Percentiles rank a stretch among this genome's conserved stretches.
Evolutionary conservation across 305 asterid genomes (phyloP).

Genomic region (Andrographis paniculata): DNA sequence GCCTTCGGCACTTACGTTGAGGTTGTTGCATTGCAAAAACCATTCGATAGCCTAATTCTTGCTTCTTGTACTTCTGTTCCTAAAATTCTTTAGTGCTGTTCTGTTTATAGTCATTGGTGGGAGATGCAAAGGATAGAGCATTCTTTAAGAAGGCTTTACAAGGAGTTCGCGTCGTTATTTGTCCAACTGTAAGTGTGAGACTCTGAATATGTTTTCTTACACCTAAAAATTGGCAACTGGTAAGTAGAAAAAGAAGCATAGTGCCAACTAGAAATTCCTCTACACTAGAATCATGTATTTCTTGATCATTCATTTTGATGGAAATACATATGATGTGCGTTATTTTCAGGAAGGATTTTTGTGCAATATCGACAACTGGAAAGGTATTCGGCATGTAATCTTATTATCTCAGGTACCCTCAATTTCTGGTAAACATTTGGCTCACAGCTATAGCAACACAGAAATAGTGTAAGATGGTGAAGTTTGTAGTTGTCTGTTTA

Average conservation of each 20-base stretch:
- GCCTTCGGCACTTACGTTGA: constrained; percentile 96
- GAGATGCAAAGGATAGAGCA: constrained; percentile 47
- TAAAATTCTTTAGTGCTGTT: constrained; percentile 14
- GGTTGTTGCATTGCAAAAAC: constrained; percentile 36
- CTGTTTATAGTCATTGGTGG: constrained; percentile 52
- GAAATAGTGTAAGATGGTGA: constrained; percentile 37
- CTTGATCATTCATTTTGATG: background rate
- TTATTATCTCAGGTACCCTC: constrained; percentile 75
- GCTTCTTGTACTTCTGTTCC: constrained; percentile 5
- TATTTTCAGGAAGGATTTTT: constrained; percentile 62
- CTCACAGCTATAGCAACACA: constrained; percentile 15
- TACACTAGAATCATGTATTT: background rate
- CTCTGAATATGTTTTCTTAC: background rate
- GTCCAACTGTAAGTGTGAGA: constrained; percentile 51
- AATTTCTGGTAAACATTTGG: constrained; percentile 13
- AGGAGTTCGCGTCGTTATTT: constrained; percentile 76
- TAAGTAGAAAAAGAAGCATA: too few relatives aligned
- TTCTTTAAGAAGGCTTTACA: constrained; percentile 65
- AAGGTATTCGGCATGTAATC: constrained; percentile 74
- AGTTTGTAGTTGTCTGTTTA: constrained; percentile 82
- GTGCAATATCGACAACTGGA: constrained; percentile 54
- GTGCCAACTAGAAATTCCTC: background rate
- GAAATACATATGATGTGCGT: background rate
- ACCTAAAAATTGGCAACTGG: too few relatives aligned
- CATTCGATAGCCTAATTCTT: constrained; percentile 1